Evolutionary conservation across 2,329 filamentous ascomycete genomes (phyloP).

Genomic region (Chaetothyriales sp.): DNA sequence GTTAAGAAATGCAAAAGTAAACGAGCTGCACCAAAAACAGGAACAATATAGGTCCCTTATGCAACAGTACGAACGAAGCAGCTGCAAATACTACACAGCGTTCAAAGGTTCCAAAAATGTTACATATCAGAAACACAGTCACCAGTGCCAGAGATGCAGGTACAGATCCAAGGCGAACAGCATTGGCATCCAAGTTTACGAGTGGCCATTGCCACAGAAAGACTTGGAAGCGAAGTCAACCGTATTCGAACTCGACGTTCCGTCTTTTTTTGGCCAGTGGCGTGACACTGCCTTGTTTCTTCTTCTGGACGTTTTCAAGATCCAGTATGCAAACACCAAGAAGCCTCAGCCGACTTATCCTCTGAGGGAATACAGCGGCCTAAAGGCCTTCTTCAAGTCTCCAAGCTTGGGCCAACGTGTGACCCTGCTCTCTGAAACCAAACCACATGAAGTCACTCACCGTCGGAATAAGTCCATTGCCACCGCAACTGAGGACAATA

Average conservation of each 20-base stretch:
- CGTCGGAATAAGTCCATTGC: constrained; percentile 3
- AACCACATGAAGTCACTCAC: constrained; percentile 8
- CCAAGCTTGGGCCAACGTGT: not conserved
- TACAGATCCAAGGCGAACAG: constrained; percentile 20
- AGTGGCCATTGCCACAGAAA: constrained; percentile 39
- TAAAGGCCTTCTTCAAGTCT: not conserved
- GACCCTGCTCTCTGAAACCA: constrained; percentile 1
- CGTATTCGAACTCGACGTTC: constrained; percentile 39
- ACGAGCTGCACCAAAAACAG: constrained; percentile 22
- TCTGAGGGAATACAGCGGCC: not conserved
- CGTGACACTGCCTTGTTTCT: constrained; percentile 33
- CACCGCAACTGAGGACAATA: constrained; percentile 16
- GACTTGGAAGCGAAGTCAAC: constrained; percentile 25
- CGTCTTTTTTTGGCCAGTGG: constrained; percentile 32
- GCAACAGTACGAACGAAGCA: not conserved
- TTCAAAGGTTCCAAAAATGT: constrained; percentile 21
- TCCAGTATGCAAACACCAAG: constrained; percentile 2
- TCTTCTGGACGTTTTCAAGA: constrained; percentile 25
- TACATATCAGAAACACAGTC: not conserved
- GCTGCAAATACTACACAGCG: constrained; percentile 4
- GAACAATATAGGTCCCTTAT: constrained; percentile 21
- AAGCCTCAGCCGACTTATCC: not conserved
- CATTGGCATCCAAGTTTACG: constrained; percentile 35
- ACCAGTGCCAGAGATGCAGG: constrained; percentile 26
- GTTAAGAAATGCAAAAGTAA: constrained; percentile 19